phyloP scores from a whole-genome alignment of 2,329 filamentous ascomycete genomes.

The Paecilomyces formosus region DNA sequence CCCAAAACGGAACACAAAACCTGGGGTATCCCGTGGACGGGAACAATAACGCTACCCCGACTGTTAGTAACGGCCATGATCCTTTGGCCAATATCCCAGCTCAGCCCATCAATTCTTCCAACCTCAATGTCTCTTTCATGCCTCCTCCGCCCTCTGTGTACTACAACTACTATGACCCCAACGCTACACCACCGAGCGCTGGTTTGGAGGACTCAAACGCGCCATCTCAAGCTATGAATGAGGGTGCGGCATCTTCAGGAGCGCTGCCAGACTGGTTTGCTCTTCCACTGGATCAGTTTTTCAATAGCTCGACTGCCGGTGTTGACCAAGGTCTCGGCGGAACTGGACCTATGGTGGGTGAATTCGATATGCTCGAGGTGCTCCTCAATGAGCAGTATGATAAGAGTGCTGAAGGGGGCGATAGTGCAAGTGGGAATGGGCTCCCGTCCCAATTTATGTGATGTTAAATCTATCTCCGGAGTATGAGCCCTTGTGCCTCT shows the following conservation, averaged over 20 bases:
- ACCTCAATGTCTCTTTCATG: conserved; percentile 40
- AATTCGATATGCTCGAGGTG: conserved; percentile 43
- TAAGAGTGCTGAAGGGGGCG: conserved; percentile 1
- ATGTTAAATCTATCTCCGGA: background rate
- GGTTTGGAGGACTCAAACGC: conserved; percentile 9
- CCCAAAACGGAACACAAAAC: conserved; percentile 5
- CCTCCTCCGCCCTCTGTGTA: conserved; percentile 40
- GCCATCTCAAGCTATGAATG: conserved; percentile 11
- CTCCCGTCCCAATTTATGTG: conserved; percentile 1
- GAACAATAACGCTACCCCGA: conserved; percentile 1
- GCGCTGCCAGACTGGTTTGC: conserved; percentile 52
- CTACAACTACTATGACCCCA: conserved; percentile 36
- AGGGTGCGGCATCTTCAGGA: conserved; percentile 13
- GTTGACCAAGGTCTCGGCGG: conserved; percentile 51
- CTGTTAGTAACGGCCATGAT: conserved; percentile 23
- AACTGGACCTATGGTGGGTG: conserved; percentile 55
- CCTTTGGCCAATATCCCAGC: conserved; percentile 37
- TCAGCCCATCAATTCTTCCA: conserved; percentile 38
- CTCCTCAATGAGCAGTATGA: conserved; percentile 30
- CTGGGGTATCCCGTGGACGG: conserved; percentile 3
- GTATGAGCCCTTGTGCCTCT: background rate
- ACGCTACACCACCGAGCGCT: conserved; percentile 19
- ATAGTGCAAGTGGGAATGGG: background rate
- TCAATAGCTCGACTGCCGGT: conserved; percentile 39
- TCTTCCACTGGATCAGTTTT: conserved; percentile 53